phyloP scores from a whole-genome alignment of 2,329 filamentous ascomycete species.

The Pezicula carpinea region DNA sequence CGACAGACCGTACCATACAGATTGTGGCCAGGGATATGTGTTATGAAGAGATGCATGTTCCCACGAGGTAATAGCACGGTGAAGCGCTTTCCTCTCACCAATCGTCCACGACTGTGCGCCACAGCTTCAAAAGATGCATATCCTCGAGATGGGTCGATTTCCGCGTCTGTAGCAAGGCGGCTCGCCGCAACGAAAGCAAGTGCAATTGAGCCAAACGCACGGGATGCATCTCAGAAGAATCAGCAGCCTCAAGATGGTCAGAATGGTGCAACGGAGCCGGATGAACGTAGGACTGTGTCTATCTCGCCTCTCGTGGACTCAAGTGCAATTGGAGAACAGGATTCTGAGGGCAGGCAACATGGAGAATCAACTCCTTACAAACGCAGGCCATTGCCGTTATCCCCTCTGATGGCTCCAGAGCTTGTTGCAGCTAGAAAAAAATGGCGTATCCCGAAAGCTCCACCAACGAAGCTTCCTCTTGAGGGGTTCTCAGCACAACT shows the following conservation, averaged over 20 bases:
- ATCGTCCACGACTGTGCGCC: neutral
- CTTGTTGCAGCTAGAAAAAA: conserved; percentile 31
- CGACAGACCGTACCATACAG: neutral
- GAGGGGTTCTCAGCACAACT: conserved; percentile 50
- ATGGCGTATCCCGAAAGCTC: conserved; percentile 15
- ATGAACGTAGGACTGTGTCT: neutral
- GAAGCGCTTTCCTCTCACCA: conserved; percentile 5
- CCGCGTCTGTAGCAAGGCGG: neutral
- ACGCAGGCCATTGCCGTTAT: conserved; percentile 35
- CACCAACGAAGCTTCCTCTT: conserved; percentile 34
- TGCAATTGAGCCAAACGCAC: neutral
- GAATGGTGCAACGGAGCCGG: neutral
- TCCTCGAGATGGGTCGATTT: neutral
- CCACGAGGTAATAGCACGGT: conserved; percentile 17
- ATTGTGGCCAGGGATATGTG: conserved; percentile 12
- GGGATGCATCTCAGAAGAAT: neutral
- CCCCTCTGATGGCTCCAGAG: conserved; percentile 41
- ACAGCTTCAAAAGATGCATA: neutral
- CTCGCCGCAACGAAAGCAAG: neutral
- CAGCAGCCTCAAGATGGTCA: neutral
- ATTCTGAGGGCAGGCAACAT: neutral
- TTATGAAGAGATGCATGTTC: conserved; percentile 21
- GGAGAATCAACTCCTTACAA: neutral
- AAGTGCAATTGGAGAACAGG: neutral
- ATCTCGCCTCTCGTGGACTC: no score